phyloP scores from a whole-genome alignment of 306 rosid species.

The Biancaea sappan region DNA sequence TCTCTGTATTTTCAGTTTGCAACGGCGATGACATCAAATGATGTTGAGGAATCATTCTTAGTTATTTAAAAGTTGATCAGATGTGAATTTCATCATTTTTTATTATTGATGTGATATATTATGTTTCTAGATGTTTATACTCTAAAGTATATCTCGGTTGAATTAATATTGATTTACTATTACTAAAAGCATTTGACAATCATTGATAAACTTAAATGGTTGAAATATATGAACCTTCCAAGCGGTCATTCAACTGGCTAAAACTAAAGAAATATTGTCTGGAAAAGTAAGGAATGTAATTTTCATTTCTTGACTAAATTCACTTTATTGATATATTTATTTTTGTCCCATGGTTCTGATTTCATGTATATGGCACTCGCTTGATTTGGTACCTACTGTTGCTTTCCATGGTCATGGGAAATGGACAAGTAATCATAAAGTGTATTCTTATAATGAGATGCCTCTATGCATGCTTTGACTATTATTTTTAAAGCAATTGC shows the following conservation, averaged over 20 bases:
- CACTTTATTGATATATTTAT: slow-evolving; percentile 27
- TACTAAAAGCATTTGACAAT: background rate
- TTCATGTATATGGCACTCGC: slow-evolving; percentile 87
- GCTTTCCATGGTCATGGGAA: slow-evolving; percentile 97
- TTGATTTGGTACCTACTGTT: slow-evolving; percentile 96
- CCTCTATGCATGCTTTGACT: background rate
- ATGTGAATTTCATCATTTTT: slow-evolving; percentile 22
- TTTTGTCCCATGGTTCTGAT: slow-evolving; percentile 31
- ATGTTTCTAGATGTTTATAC: slow-evolving; percentile 9
- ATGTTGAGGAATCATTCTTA: slow-evolving; percentile 68
- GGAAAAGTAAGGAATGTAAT: slow-evolving; percentile 56
- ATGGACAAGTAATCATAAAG: slow-evolving; percentile 71
- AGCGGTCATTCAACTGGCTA: slow-evolving; percentile 87
- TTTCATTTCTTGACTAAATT: slow-evolving; percentile 14
- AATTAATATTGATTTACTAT: background rate
- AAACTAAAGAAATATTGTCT: slow-evolving; percentile 93
- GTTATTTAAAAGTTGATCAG: slow-evolving; percentile 24
- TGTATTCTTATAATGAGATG: slow-evolving; percentile 21
- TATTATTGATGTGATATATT: background rate
- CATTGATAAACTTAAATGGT: background rate
- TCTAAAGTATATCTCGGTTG: slow-evolving; percentile 6
- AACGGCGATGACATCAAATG: slow-evolving; percentile 80
- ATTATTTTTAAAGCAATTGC: slow-evolving; percentile 1
- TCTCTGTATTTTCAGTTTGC: slow-evolving; percentile 95
- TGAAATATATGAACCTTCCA: slow-evolving; percentile 73